A percentile compares a stretch with the other conserved stretches of the same genome.
Evolutionary conservation across 1,284 basidiomycete species (phyloP).

Genomic region (Malassezia sp.): DNA sequence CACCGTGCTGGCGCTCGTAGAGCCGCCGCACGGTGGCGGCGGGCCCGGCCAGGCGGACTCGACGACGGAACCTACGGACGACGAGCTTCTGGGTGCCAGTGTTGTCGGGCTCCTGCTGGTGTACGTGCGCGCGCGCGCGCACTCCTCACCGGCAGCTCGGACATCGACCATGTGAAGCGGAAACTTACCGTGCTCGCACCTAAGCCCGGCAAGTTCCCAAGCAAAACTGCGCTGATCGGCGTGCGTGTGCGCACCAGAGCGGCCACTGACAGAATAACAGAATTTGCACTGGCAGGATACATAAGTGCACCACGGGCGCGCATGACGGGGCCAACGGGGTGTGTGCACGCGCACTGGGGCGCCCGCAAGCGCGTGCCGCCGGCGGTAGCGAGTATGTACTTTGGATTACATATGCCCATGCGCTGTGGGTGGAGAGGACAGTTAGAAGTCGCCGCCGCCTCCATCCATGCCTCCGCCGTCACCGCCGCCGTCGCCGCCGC

Average conservation of each 20-base stretch:
- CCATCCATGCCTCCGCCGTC: constrained; percentile 22
- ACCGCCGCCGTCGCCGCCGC: constrained; percentile 16
- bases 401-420: background rate
- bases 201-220: constrained; percentile 32
- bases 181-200: constrained; percentile 41
- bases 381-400: background rate
- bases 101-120: constrained; percentile 41
- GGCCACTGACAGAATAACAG: constrained; percentile 5
- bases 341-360: too few species aligned
- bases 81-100: constrained; percentile 32
- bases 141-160: constrained; percentile 16
- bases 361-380: too few species aligned
- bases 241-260: constrained; percentile 15
- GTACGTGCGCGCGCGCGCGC: constrained; percentile 16
- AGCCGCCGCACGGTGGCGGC: constrained; percentile 28
- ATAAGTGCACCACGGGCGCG: too few species aligned
- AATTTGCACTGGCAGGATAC: constrained; percentile 24
- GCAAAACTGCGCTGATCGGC: constrained; percentile 39
- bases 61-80: constrained; percentile 22
- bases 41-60: constrained; percentile 26
- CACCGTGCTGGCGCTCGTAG: constrained; percentile 36
- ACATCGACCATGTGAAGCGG: constrained; percentile 34
- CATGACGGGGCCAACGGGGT: too few species aligned
- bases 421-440: background rate
- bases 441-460: constrained; percentile 22